A percentile compares a stretch with the other conserved stretches of the same genome.
Conservation (phyloP, 495 filamentous ascomycete genomes). For the Penicillium soppii region DNA sequence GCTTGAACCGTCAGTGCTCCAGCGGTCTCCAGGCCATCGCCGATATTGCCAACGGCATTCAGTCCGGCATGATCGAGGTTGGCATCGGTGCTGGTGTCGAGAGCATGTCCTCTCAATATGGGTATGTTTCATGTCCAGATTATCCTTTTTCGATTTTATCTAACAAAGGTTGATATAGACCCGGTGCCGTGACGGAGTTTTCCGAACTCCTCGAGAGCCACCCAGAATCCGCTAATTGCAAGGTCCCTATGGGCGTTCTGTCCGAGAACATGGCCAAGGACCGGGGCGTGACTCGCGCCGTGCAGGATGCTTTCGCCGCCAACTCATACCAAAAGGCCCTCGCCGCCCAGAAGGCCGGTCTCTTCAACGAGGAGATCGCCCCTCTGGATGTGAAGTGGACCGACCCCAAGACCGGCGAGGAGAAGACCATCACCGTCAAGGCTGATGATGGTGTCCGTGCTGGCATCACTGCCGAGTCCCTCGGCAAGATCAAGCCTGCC, state of each 20-base stretch:
- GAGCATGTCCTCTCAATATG: constrained; percentile 92
- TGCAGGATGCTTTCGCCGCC: constrained; percentile 89
- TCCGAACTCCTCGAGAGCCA: constrained; percentile 84
- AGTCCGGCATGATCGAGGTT: constrained; percentile 87
- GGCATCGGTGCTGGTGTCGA: constrained; percentile 97
- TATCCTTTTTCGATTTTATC: not conserved
- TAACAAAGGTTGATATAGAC: constrained; percentile 44
- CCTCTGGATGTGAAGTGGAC: constrained; percentile 80
- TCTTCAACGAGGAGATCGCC: constrained; percentile 91
- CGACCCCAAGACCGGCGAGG: constrained; percentile 88
- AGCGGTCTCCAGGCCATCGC: constrained; percentile 86
- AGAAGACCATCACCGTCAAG: constrained; percentile 77
- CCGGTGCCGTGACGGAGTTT: constrained; percentile 89
- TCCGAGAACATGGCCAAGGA: constrained; percentile 95
- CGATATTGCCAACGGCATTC: constrained; percentile 90
- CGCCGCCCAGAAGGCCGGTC: constrained; percentile 80
- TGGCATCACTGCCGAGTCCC: constrained; percentile 82
- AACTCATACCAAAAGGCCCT: constrained; percentile 84
- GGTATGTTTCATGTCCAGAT: constrained; percentile 47
- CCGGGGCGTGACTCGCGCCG: constrained; percentile 63
- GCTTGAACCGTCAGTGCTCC: constrained; percentile 88
- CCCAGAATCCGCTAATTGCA: constrained; percentile 87
- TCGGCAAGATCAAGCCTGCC: constrained; percentile 85
- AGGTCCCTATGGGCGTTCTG: constrained; percentile 94
- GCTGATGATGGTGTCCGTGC: constrained; percentile 84